Evolutionary conservation across 176 grass and related monocot genomes (phyloP).

Genomic region (Oryza australiensis): DNA sequence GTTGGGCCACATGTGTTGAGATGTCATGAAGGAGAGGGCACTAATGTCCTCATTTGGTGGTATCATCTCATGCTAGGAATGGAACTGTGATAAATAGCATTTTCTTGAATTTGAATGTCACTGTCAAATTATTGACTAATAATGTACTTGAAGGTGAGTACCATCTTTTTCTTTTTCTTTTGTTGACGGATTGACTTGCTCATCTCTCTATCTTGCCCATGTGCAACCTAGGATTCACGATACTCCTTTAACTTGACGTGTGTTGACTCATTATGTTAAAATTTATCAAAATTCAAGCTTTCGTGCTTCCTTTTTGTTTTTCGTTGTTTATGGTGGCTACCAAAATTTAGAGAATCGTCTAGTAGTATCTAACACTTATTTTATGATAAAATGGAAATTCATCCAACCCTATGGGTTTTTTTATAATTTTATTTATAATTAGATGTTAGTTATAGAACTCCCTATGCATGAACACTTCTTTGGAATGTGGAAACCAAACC

Average conservation of each 20-base stretch:
- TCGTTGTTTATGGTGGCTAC: too few species aligned
- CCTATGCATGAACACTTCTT: too few species aligned
- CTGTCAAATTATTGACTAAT: background rate
- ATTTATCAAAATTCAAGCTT: too few species aligned
- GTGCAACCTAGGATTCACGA: background rate
- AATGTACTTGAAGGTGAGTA: background rate
- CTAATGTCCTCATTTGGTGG: background rate
- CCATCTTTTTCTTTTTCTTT: background rate
- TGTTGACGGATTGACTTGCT: background rate
- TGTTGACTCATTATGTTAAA: background rate
- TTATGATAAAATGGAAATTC: too few species aligned
- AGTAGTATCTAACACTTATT: too few species aligned
- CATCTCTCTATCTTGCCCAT: background rate
- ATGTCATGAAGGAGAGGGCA: background rate
- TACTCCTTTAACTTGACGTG: background rate
- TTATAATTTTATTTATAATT: too few species aligned
- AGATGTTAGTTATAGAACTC: too few species aligned
- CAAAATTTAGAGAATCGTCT: too few species aligned
- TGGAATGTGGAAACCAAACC: too few species aligned
- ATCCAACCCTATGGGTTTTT: too few species aligned
- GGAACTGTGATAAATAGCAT: background rate
- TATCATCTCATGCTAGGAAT: background rate
- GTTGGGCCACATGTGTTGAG: too few species aligned
- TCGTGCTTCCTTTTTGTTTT: too few species aligned
- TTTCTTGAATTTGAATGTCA: background rate